Evolutionary conservation across 2,329 filamentous ascomycete genomes (phyloP), one percentile per base, ranked within the genome.

Genomic region (Neonectria ditissima): DNA sequence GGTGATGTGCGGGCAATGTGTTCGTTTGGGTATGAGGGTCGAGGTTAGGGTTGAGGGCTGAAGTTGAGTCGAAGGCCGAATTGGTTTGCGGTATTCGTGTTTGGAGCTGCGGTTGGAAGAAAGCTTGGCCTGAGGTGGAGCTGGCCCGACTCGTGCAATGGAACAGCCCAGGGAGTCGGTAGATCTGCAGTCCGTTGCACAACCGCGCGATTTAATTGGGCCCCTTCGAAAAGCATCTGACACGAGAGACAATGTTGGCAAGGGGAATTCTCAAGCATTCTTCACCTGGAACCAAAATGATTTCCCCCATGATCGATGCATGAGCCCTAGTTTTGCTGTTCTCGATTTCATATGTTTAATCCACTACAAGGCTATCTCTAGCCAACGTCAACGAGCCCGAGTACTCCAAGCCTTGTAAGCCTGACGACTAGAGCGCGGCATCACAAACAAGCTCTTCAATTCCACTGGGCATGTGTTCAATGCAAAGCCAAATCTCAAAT

Each of bases 41-140:
- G 30, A 11, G 18, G 44, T 56, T 7, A 6, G 44, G 24, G 26
- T 48, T 44, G 44, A 26, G n/a, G 24, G 47, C 28, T 52, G 37
- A 45, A 43, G 37, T 32, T 39, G 22, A 32, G 18, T 44, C 3
- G 18, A 20, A 41, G n/a, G 18, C 37, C 4, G 20, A 8, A 10
- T 30, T 45, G 18, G 18, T 18, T 24, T 48, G 43, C 9, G 8
- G 24, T 9, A 54, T 26, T 50, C 22, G 47, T 43, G 22, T 11
- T 54, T 32, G 16, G 32, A 45, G 52, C 41, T 45, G 24, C 32
- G 24, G 32, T 54, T 54, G 32, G 30, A 39, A 39, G 50, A 53
- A 53, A 39, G 50, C 50, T 39, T 39, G 20, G 47, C 28, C 16
- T 50, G 24, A 48, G 45, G 47, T 50, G 47, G 28, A 50, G 13